Evolutionary conservation across 495 filamentous ascomycete genomes (phyloP), one percentile per base, ranked within the genome.

Genomic region (Pyrenopolyporus hunteri): DNA sequence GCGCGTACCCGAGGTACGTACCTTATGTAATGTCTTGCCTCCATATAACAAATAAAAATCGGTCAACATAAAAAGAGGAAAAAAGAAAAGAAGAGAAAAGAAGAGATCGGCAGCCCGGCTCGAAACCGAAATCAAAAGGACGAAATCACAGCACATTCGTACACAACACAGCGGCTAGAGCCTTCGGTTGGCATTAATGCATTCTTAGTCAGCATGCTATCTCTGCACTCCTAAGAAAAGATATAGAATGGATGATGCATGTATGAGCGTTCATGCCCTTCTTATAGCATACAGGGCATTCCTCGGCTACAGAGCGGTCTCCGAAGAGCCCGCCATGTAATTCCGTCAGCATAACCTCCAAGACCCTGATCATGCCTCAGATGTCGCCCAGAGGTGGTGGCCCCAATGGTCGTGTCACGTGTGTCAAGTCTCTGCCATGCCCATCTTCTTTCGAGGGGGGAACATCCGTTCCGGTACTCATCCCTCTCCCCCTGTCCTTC

Each of bases 191-290:
- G 36, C 56, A 60, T 60, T 65, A 56, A 57, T 59, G 57, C 50
- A 57, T 60, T 66, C 57, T 66, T 23, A 14, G 23, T 53, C 45
- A 53, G 43, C 45, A 40, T 57, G 56, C 56, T 66, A 52, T 52
- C 42, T 63, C 29, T 44, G 58, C 58, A 59, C 48, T 49, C 47
- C 36, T 63, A 63, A 55, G 56, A 65, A 59, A 63, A 57, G 22
- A 45, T 44, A 44, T 45, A 54, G 51, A 63, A 63, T 49, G 36
- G 23, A 45, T 45, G 33, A 54, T 55, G 53, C 47, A 35, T 56
- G 35, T 49, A 44, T 42, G 22, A 48, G 47, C 50, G 42, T 65
- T 56, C 43, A 29, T 36, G 13, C 37, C 39, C 35, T 54, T 49
- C 45, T 60, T 39, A 59, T 47, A 57, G 62, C 56, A 52, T 57